Conservation (phyloP, 2,329 filamentous ascomycete genomes). For the Mariannaea sp. region DNA sequence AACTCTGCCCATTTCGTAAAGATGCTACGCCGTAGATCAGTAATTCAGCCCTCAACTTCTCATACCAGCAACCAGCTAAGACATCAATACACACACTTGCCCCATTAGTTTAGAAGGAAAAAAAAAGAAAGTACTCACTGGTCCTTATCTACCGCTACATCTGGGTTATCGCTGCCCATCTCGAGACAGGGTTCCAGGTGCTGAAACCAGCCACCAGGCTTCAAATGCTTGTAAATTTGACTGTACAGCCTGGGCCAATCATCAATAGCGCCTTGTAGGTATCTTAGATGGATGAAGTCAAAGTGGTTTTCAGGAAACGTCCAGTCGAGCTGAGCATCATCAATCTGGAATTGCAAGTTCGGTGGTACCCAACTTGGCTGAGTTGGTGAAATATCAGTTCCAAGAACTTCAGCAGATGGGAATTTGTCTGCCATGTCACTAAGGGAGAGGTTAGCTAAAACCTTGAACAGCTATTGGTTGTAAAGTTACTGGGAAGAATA, state of each 20-base stretch:
- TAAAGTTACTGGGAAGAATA: not conserved
- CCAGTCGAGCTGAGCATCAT: slow-evolving; percentile 9
- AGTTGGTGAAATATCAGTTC: not conserved
- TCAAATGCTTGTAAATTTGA: slow-evolving; percentile 1
- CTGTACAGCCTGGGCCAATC: slow-evolving; percentile 1
- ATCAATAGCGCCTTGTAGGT: slow-evolving; percentile 5
- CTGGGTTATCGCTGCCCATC: not conserved
- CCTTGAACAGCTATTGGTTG: not conserved
- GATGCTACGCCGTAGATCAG: not conserved
- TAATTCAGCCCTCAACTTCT: too few species aligned
- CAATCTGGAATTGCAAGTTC: slow-evolving; percentile 5
- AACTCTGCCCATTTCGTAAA: slow-evolving; percentile 1
- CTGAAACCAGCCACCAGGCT: slow-evolving; percentile 4
- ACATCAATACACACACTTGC: too few species aligned
- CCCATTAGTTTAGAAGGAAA: too few species aligned
- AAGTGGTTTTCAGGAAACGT: not conserved
- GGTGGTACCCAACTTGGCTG: slow-evolving; percentile 5
- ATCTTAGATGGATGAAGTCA: slow-evolving; percentile 2
- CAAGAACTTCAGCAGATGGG: not conserved
- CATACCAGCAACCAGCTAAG: too few species aligned
- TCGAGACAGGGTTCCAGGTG: slow-evolving; percentile 2
- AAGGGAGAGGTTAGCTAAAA: not conserved
- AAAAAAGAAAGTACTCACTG: too few species aligned
- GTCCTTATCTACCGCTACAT: not conserved
- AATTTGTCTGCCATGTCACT: slow-evolving; percentile 8